Evolutionary conservation across 805 yeast species (phyloP).

Genomic region (Starmerella powellii): DNA sequence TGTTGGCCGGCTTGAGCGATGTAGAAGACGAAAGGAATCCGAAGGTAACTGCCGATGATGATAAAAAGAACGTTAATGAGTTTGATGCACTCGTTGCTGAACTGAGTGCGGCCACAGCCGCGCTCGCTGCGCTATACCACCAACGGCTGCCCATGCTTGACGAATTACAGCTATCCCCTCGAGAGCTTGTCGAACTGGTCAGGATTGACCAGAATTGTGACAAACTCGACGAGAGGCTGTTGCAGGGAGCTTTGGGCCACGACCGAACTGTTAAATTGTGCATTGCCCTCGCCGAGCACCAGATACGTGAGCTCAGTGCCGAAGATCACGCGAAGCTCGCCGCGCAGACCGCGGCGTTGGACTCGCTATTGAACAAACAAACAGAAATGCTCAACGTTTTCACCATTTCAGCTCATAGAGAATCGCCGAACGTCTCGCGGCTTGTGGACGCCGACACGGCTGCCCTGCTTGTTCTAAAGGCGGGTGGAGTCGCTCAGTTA

Average conservation of each 20-base stretch:
- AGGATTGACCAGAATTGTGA: not conserved
- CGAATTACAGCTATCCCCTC: not conserved
- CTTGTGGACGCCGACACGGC: constrained; percentile 63
- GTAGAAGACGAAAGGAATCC: constrained; percentile 8
- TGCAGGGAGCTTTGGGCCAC: not conserved
- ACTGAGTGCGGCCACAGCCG: not conserved
- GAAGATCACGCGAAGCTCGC: not conserved
- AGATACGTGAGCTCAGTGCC: not conserved
- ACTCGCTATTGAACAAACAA: not conserved
- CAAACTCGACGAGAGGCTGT: not conserved
- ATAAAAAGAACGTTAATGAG: not conserved
- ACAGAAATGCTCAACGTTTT: not conserved
- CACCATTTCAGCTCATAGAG: not conserved
- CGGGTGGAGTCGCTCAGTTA: constrained; percentile 57
- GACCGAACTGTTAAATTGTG: not conserved
- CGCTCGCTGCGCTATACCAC: not conserved
- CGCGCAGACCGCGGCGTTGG: not conserved
- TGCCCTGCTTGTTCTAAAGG: constrained; percentile 54
- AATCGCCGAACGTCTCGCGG: constrained; percentile 72
- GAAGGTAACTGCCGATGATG: not conserved
- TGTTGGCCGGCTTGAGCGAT: constrained; percentile 31
- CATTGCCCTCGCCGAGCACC: not conserved
- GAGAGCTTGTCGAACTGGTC: constrained; percentile 2
- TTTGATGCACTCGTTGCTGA: not conserved
- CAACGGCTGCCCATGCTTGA: not conserved